Conservation (phyloP, 1,139 yeast genomes). For the Protomyces arabidopsidicola region DNA sequence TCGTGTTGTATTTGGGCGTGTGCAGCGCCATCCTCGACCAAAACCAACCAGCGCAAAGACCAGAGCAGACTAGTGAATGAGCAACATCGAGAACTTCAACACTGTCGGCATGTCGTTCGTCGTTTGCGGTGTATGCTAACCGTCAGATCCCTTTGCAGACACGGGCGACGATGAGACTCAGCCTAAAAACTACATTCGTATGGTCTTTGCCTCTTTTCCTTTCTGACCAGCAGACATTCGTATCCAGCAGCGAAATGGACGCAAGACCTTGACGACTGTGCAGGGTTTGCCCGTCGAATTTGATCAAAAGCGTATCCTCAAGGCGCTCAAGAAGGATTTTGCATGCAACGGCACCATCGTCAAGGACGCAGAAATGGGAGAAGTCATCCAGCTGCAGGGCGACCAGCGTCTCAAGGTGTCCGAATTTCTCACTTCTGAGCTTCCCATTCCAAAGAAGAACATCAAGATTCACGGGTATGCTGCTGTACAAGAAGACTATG, state of each 20-base stretch:
- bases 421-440: conserved; percentile 83
- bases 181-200: conserved; percentile 92
- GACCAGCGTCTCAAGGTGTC: conserved; percentile 96
- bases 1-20: no score
- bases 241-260: conserved; percentile 99
- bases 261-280: conserved; percentile 96
- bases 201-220: background rate
- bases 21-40: background rate
- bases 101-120: conserved; percentile 7
- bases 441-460: conserved; percentile 89
- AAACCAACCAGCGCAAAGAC: background rate
- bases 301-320: conserved; percentile 88
- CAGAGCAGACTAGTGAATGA: background rate
- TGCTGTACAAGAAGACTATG: background rate
- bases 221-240: conserved; percentile 50
- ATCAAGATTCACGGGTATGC: conserved; percentile 89
- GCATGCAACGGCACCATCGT: conserved; percentile 99
- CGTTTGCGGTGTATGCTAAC: background rate
- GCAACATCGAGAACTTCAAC: conserved; percentile 23
- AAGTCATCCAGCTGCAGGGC: conserved; percentile 96
- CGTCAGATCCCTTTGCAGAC: conserved; percentile 95
- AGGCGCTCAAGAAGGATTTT: conserved; percentile 91
- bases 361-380: conserved; percentile 93
- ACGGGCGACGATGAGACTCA: conserved; percentile 99
- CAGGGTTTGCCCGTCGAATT: conserved; percentile 96